Percentiles rank a stretch among this genome's conserved stretches.
Evolutionary conservation across 768 basidiomycete species (phyloP).

Genomic region (Boletus rufocinnamomeus): DNA sequence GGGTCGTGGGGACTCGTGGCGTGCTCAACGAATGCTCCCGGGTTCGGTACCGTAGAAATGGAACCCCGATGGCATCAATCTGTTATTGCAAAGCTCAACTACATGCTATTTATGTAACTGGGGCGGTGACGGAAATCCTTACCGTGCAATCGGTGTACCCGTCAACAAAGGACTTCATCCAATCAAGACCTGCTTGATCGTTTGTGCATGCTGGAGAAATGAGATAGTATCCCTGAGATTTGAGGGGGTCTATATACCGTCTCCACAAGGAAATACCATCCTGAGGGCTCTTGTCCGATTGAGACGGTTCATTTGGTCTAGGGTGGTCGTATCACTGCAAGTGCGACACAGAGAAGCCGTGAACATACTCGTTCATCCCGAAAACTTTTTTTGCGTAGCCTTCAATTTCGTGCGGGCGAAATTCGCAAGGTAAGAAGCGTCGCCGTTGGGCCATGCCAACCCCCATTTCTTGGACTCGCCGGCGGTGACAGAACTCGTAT

Average conservation of each 20-base stretch:
- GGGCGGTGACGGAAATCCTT: slow-evolving; percentile 24
- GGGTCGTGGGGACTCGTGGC: no score
- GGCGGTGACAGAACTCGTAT: background rate
- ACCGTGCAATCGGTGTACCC: slow-evolving; percentile 57
- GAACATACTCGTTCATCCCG: no score
- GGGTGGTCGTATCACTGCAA: no score
- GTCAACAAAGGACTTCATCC: slow-evolving; percentile 64
- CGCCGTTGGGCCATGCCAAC: no score
- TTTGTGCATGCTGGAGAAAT: slow-evolving; percentile 72
- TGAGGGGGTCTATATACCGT: slow-evolving; percentile 63
- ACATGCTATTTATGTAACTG: background rate
- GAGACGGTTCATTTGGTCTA: no score
- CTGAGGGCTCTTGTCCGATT: no score
- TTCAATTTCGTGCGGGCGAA: no score
- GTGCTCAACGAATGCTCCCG: slow-evolving; percentile 53
- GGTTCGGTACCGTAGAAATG: slow-evolving; percentile 69
- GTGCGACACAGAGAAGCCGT: no score
- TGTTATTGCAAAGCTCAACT: slow-evolving; percentile 26
- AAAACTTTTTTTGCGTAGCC: no score
- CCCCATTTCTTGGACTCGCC: no score
- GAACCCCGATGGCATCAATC: slow-evolving; percentile 60
- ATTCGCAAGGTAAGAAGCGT: no score
- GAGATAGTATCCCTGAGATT: slow-evolving; percentile 56
- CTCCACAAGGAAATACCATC: slow-evolving; percentile 62
- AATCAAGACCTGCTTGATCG: slow-evolving; percentile 58